Evolutionary conservation across 1,284 basidiomycete species (phyloP), one percentile per base, ranked within the genome.

Genomic region (Leccinum brunneo-olivaceum): DNA sequence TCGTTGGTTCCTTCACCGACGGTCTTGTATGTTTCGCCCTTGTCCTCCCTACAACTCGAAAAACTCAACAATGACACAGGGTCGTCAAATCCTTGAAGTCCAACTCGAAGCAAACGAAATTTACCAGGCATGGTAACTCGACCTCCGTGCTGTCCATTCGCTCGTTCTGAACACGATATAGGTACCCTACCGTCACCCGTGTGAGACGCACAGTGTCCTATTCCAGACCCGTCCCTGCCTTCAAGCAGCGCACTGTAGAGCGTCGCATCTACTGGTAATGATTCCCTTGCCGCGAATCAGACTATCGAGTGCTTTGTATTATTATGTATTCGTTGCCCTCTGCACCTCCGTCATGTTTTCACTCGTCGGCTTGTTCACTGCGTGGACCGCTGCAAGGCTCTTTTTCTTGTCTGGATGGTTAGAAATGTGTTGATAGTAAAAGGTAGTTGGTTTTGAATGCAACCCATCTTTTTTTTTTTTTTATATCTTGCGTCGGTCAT

Each of bases 1-100:
- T 89, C 50, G 67, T 87, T 34, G 84, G 84, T 34, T 74, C 81
- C 25, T 79, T 83, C 65, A 58, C 76, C 44, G 85, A 89, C 72
- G 70, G 72, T 52, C 64, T 71, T 43, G 85, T 87, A 62, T 53
- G 81, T 72, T 12, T 21, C 14, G 14, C n/a, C 19, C 23, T 23
- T 34, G 34, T 34, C 28, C 34, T 24, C 25, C 35, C 14, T 20
- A 3, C 9, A 12, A 34, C 21, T 10, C 41, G 16, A 23, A n/a
- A 14, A 18, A 21, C 48, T 47, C 32, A 51, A 41, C n/a, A 30
- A 33, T 28, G 33, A 19, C 45, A 4, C 56, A 89, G 85, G 85
- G 85, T 45, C 79, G 85, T 44, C 82, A 85, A 66, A 73, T 88
- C 50, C 66, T 89, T 48, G 83, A 88, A 58, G 81, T 90, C 29